These are phyloP conservation scores for Ascomycota sp. DNA, from an alignment of 2,329 filamentous ascomycete genomes.

Conservation along the genomic window DNA sequence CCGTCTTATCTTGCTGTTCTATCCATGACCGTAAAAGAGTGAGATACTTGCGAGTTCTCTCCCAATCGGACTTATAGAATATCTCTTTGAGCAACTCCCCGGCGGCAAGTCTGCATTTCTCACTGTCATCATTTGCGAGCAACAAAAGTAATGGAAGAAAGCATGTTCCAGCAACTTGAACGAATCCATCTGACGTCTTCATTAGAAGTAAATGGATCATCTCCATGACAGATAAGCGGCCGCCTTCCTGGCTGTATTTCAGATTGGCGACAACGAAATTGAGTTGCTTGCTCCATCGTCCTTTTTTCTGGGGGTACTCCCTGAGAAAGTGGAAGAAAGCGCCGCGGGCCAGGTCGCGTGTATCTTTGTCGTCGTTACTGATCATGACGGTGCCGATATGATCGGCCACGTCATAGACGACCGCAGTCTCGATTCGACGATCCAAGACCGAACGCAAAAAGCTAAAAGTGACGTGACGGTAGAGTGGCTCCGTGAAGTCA, in stretches of 20 bases:
- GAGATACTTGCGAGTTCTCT: slow-evolving; percentile 51
- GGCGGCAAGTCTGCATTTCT: slow-evolving; percentile 68
- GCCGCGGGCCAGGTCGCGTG: slow-evolving; percentile 69
- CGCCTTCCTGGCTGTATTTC: slow-evolving; percentile 74
- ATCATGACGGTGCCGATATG: slow-evolving; percentile 85
- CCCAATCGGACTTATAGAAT: slow-evolving; percentile 57
- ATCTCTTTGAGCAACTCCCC: slow-evolving; percentile 61
- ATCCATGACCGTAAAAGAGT: slow-evolving; percentile 55
- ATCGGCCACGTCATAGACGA: slow-evolving; percentile 82
- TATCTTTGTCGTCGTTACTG: slow-evolving; percentile 77
- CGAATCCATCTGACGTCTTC: slow-evolving; percentile 64
- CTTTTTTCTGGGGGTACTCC: slow-evolving; percentile 84
- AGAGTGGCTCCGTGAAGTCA: slow-evolving; percentile 80
- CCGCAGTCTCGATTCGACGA: slow-evolving; percentile 64
- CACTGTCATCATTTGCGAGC: slow-evolving; percentile 72
- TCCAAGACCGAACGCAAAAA: slow-evolving; percentile 78
- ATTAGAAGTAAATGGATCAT: slow-evolving; percentile 67
- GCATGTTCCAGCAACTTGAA: slow-evolving; percentile 59
- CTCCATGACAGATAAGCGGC: slow-evolving; percentile 83
- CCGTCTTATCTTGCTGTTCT: slow-evolving; percentile 48
- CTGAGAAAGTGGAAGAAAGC: slow-evolving; percentile 88
- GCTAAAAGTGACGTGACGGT: slow-evolving; percentile 84
- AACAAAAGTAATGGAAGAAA: slow-evolving; percentile 77
- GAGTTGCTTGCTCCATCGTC: slow-evolving; percentile 73
- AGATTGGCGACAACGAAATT: slow-evolving; percentile 79